Evolutionary conservation across 2,329 filamentous ascomycete species (phyloP).

Genomic region (Dactylonectria estremocensis): DNA sequence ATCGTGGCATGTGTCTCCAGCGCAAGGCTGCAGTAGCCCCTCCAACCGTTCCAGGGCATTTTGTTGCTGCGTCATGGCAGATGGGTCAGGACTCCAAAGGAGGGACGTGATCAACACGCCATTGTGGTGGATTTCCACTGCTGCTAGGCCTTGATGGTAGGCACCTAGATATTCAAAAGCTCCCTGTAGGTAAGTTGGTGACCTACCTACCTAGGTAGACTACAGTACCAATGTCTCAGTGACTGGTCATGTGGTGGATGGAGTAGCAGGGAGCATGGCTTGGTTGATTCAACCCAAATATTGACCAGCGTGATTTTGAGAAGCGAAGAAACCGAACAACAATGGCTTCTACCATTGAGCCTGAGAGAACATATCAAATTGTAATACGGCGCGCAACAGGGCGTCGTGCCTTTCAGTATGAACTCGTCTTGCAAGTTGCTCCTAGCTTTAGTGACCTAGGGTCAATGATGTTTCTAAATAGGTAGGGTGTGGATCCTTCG

Average conservation of each 20-base stretch:
- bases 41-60: conserved; percentile 33
- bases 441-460: conserved; percentile 15
- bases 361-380: background rate
- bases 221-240: too few relatives aligned
- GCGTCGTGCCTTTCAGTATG: background rate
- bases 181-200: too few relatives aligned
- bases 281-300: too few relatives aligned
- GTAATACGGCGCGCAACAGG: background rate
- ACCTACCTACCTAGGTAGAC: too few relatives aligned
- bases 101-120: conserved; percentile 25
- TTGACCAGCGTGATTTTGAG: too few relatives aligned
- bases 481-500: conserved; percentile 17
- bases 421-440: background rate
- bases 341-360: background rate
- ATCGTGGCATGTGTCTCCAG: conserved; percentile 34
- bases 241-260: too few relatives aligned
- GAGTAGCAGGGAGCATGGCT: too few relatives aligned
- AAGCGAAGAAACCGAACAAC: background rate
- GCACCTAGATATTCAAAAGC: too few relatives aligned
- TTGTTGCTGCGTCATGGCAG: conserved; percentile 29
- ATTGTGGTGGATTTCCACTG: conserved; percentile 2
- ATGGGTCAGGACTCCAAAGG: background rate
- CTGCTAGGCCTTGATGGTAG: conserved; percentile 3
- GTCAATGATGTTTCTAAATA: conserved; percentile 10
- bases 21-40: conserved; percentile 48